These are phyloP conservation scores for Ophiocordyceps camponoti-leonardi DNA, from an alignment of 2,329 filamentous ascomycete genomes.

Conservation along the genomic window DNA sequence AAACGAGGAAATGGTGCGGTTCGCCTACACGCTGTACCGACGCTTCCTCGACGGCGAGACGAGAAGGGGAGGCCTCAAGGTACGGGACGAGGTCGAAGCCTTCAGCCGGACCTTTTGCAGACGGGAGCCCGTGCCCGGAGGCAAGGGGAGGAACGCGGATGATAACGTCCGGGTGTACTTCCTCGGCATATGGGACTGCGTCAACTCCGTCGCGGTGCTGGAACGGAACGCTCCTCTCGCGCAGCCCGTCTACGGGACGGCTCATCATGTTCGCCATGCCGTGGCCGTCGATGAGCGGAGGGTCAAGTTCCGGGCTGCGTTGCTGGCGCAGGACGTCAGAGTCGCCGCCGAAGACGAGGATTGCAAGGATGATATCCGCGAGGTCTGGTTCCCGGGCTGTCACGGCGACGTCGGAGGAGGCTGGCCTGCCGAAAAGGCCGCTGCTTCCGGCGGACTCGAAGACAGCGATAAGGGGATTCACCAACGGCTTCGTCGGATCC, in stretches of 20 bases:
- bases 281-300: slow-evolving; percentile 35
- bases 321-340: slow-evolving; percentile 24
- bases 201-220: slow-evolving; percentile 29
- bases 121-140: slow-evolving; percentile 8
- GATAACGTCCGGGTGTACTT: slow-evolving; percentile 31
- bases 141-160: neutral
- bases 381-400: slow-evolving; percentile 38
- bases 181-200: slow-evolving; percentile 37
- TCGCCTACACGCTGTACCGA: slow-evolving; percentile 27
- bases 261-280: slow-evolving; percentile 30
- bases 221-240: slow-evolving; percentile 20
- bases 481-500: slow-evolving; percentile 18
- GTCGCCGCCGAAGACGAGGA: slow-evolving; percentile 12
- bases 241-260: slow-evolving; percentile 20
- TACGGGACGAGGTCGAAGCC: slow-evolving; percentile 20
- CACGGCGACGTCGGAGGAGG: slow-evolving; percentile 38
- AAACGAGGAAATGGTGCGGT: slow-evolving; percentile 35
- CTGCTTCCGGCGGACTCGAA: slow-evolving; percentile 4
- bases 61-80: neutral
- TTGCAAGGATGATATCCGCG: slow-evolving; percentile 15
- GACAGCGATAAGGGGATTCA: slow-evolving; percentile 12
- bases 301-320: slow-evolving; percentile 35
- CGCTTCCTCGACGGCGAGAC: slow-evolving; percentile 16
- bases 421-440: slow-evolving; percentile 18
- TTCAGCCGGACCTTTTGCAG: slow-evolving; percentile 32